Percentiles rank a stretch among this genome's conserved stretches.
These are phyloP conservation scores for Podaxis pistillaris DNA, from an alignment of 768 basidiomycete species.

Conservation along the genomic window DNA sequence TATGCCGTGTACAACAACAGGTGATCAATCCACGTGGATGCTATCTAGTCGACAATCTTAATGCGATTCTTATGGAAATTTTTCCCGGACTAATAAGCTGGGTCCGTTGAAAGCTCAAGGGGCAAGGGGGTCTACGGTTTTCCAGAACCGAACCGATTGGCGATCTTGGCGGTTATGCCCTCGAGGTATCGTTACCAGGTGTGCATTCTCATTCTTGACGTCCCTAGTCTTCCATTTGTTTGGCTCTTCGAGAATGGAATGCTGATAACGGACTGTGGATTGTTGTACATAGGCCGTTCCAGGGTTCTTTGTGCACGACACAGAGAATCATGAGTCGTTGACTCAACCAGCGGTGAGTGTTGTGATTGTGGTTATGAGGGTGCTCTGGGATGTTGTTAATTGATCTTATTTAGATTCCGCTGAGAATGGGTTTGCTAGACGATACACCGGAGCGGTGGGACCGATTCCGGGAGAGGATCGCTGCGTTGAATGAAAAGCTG, in stretches of 20 bases:
- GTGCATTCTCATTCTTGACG: background rate
- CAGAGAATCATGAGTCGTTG: conserved; percentile 1
- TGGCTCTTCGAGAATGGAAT: background rate
- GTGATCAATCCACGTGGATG: background rate
- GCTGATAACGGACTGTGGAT: background rate
- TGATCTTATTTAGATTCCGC: conserved; percentile 40
- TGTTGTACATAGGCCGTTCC: background rate
- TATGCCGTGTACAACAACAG: background rate
- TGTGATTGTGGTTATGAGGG: background rate
- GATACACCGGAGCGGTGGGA: conserved; percentile 47
- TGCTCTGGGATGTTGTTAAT: background rate
- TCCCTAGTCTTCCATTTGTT: background rate
- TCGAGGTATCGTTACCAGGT: background rate
- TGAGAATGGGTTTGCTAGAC: conserved; percentile 62
- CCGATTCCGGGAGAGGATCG: conserved; percentile 38
- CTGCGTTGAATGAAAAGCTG: conserved; percentile 41
- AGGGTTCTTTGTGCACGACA: conserved; percentile 12
- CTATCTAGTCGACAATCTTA: background rate
- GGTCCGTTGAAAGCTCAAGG: background rate
- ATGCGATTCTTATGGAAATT: no score
- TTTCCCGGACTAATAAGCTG: background rate
- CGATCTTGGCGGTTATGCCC: background rate
- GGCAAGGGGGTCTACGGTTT: no score
- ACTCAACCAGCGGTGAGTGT: conserved; percentile 9
- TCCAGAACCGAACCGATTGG: background rate